Evolutionary conservation across 1,284 basidiomycete species (phyloP).

Genomic region (Xerocomus minutiporus): DNA sequence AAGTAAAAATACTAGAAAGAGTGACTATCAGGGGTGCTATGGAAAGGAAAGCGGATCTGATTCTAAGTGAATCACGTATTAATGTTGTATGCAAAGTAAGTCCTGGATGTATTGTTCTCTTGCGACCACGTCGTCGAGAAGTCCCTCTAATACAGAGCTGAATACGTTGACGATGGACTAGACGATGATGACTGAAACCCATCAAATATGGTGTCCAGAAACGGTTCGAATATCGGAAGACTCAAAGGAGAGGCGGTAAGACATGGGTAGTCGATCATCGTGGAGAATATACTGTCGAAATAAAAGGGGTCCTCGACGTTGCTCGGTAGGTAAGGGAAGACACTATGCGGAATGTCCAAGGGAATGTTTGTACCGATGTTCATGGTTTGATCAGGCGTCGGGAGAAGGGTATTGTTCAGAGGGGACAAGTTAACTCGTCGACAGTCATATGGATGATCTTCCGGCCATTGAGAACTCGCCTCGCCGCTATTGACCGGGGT

Average conservation of each 20-base stretch:
- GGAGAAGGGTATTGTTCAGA: slow-evolving; percentile 1
- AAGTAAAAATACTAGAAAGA: slow-evolving; percentile 8
- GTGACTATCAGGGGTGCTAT: neutral
- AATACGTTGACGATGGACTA: slow-evolving; percentile 28
- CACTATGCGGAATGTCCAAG: neutral
- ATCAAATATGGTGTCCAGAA: slow-evolving; percentile 16
- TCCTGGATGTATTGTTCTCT: slow-evolving; percentile 8
- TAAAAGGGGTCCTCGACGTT: slow-evolving; percentile 4
- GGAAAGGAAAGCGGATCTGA: neutral
- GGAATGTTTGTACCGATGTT: neutral
- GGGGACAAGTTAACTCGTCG: slow-evolving; percentile 5
- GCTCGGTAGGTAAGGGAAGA: slow-evolving; percentile 2
- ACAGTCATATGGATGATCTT: slow-evolving; percentile 7
- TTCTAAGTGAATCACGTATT: slow-evolving; percentile 13
- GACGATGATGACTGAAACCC: slow-evolving; percentile 23
- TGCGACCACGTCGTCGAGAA: slow-evolving; percentile 11
- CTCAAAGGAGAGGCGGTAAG: slow-evolving; percentile 8
- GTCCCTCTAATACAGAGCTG: slow-evolving; percentile 10
- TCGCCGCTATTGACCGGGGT: neutral
- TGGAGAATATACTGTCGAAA: slow-evolving; percentile 6
- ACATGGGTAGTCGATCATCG: slow-evolving; percentile 9
- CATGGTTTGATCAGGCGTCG: slow-evolving; percentile 7
- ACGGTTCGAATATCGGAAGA: slow-evolving; percentile 12
- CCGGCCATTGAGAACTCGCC: slow-evolving; percentile 3
- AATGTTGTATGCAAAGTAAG: slow-evolving; percentile 12